These are phyloP conservation scores for Coemansia sp. DNA, from an alignment of 192 early-diverging fungal species.

Conservation along the genomic window DNA sequence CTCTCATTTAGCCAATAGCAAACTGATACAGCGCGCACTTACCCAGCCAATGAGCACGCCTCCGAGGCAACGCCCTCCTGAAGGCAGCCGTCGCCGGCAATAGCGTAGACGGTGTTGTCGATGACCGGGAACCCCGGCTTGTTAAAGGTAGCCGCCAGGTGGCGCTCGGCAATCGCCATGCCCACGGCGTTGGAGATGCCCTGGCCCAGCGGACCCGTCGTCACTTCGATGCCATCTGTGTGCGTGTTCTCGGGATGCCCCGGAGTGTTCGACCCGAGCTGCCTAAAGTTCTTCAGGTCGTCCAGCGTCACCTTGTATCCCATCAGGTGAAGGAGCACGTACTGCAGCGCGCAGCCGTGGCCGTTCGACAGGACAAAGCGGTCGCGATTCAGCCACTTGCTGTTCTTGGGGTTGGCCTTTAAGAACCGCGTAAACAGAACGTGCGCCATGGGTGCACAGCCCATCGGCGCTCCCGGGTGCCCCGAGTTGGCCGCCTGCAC, in stretches of 20 bases:
- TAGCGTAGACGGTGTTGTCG: slow-evolving; percentile 79
- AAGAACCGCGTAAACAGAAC: slow-evolving; percentile 84
- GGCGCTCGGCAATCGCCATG: slow-evolving; percentile 84
- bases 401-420: slow-evolving; percentile 82
- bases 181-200: slow-evolving; percentile 90
- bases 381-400: slow-evolving; percentile 91
- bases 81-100: slow-evolving; percentile 94
- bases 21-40: neutral
- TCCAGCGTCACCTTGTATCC: slow-evolving; percentile 87
- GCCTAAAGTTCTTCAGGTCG: slow-evolving; percentile 90
- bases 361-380: slow-evolving; percentile 98
- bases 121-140: slow-evolving; percentile 81
- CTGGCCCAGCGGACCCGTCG: slow-evolving; percentile 96
- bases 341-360: slow-evolving; percentile 93
- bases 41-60: slow-evolving; percentile 86
- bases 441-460: slow-evolving; percentile 93
- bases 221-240: slow-evolving; percentile 92
- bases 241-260: slow-evolving; percentile 91
- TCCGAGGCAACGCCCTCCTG: slow-evolving; percentile 97
- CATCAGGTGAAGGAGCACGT: slow-evolving; percentile 82
- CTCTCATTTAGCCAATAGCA: neutral
- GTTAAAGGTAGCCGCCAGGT: slow-evolving; percentile 90
- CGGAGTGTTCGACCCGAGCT: slow-evolving; percentile 80
- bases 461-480: slow-evolving; percentile 98
- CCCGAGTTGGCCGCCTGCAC: slow-evolving; percentile 89